Evolutionary conservation across 306 rosid genomes (phyloP), one percentile per base, ranked within the genome.

Genomic region (Inga oerstediana): DNA sequence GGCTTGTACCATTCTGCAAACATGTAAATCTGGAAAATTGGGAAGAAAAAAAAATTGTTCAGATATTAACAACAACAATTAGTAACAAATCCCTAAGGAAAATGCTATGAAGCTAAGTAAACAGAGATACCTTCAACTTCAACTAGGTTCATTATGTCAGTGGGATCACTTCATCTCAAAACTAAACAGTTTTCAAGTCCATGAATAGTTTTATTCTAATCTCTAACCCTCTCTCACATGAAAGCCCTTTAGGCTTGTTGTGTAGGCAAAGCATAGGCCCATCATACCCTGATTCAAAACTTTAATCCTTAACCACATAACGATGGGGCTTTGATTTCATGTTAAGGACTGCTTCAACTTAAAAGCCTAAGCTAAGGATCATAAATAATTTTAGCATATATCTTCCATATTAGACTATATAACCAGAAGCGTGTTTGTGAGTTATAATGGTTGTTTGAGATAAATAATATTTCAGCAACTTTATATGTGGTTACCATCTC

Each of bases 1-100:
- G 97, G 93, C 87, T 92, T 95, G 88, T 93, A 93, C 99, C 99
- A 95, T 80, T 95, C 99, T 34, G 98, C 97, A 88, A 95, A 92
- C 99, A 95, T 93, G 85, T 93, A 93, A 77, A 95, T 78, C 98
- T 93, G 90, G 83, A 84, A 81, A 73, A 10, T 64, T 48, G 69
- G 71, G 68, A 44, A 10, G 13, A 14, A 17, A 10, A 67, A 81
- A 10, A 48, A 58, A 19, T 2, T 52, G 79, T 24, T 75, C 66
- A 34, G 86, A 64, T 70, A 80, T 41, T 62, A 56, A 45, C 24
- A 43, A 30, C 74, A 77, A 3, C 44, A 79, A 61, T 17, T 54
- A 81, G 58, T 64, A 2, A 52, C 39, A 61, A 71, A 71, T 16
- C 45, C 24, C 4, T 2, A 24, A 8, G n/a, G 44, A 43, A 77